Evolutionary conservation across 768 basidiomycete genomes (phyloP), one percentile per base, ranked within the genome.

Genomic region (Leucosporidium creatinivorum): DNA sequence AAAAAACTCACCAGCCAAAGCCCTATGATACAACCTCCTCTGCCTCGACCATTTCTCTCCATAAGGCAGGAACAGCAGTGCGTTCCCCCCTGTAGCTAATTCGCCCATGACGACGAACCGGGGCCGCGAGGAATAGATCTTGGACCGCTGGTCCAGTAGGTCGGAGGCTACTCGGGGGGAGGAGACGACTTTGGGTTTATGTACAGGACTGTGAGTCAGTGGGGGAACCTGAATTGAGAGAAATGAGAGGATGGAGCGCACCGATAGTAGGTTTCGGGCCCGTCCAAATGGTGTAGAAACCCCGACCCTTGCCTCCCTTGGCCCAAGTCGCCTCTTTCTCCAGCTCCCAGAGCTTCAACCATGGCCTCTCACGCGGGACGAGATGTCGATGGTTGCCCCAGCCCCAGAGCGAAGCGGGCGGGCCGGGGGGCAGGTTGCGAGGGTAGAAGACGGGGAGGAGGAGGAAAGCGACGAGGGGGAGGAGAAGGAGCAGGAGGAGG

Each of bases 21-120:
- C 55, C 15, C 7, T 10, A 56, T 56, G 55, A 33, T 56, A 56
- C 30, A 56, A 8, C 18, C 23, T 56, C 9, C 55, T 54, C 63
- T 6, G 63, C n/a, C 25, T 59, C 64, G 25, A 60, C 62, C 68
- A 69, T 57, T 18, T 19, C 7, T 36, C n/a, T 7, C 63, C 58
- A 25, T 69, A 69, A 1, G 68, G 68, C 21, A 51, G 54, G 48
- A 69, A 54, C 18, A 65, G 30, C 0, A 69, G 33, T 3, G 58
- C 48, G n/a, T 65, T 47, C 8, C 55, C 60, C 30, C 63, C 63
- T 1, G 59, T 58, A 12, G 48, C 44, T 19, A 74, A 50, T 39
- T 74, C 73, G 47, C 73, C 73, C 23, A 61, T 63, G 25, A 75
- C 65, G 25, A 75, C 72, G 52, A 63, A 73, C 39, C 72, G 59